Evolutionary conservation across 2,329 filamentous ascomycete species (phyloP), one percentile per base, ranked within the genome.

Genomic region (Cladosporium sp.): DNA sequence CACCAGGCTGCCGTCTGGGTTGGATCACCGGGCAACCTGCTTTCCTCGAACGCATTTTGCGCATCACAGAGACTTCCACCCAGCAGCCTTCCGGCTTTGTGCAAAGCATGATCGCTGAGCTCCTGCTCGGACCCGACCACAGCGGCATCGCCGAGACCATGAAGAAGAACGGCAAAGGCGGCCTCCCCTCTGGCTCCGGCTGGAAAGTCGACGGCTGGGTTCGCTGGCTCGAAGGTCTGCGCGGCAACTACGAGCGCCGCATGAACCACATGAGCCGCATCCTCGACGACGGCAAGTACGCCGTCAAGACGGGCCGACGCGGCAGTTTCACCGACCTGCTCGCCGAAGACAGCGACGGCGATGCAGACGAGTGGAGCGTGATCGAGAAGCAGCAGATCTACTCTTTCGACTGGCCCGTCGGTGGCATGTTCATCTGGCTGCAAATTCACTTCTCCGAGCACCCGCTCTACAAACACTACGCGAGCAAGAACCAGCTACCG

Each of bases 401-500:
- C 73, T 84, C 86, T 47, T 96, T 95, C 70, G 75, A 82, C 65
- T 91, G 89, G 81, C 92, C 92, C 1, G 84, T 88, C 28, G 92
- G 87, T 37, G 92, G 92, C 69, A 97, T 97, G 92, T 97, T 96
- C 73, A 75, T 95, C 58, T 97, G 92, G 92, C 68, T 96, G 3
- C 81, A 84, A 58, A 75, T 94, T 61, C 81, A 85, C 70, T 88
- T 92, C 66, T 83, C 88, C 57, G 78, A 79, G 1, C 92, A 96
- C 69, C 90, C 90, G 12, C 80, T 96, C 14, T 86, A 79, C 71
- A 72, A 73, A 25, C 70, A 76, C 42, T 73, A 83, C 38, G 75
- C 88, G 19, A 66, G 64, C 8, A 55, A 64, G 12, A 38, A 60
- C 17, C 58, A 52, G 43, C 79, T 82, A 0, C 71, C 81, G 9